Percentiles rank a stretch among this genome's conserved stretches.
Conservation (phyloP, 2,329 filamentous ascomycete species). For the Ophiostoma quercus region DNA sequence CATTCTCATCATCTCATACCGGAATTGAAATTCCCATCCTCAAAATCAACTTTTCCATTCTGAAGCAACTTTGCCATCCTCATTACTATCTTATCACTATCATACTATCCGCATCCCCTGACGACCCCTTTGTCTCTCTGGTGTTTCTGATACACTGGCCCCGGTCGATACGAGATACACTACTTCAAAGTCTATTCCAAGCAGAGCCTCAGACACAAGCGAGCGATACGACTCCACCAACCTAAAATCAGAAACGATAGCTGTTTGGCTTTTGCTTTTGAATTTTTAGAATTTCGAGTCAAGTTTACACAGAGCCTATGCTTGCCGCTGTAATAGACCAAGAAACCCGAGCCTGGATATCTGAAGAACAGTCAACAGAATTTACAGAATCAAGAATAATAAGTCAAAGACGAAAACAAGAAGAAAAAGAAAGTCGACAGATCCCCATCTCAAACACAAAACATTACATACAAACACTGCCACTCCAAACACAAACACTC, state of each 20-base stretch:
- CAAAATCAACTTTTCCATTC: constrained; percentile 18
- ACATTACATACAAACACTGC: constrained; percentile 6
- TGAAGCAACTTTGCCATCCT: constrained; percentile 17
- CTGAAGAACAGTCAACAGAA: background rate
- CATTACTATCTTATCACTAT: background rate
- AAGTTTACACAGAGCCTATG: constrained; percentile 30
- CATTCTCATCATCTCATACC: constrained; percentile 1
- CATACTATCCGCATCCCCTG: constrained; percentile 7
- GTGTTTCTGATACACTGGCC: constrained; percentile 9
- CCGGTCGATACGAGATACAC: constrained; percentile 6
- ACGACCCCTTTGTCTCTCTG: background rate
- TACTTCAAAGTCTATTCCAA: constrained; percentile 12
- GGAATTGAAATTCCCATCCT: constrained; percentile 6
- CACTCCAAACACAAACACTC: background rate
- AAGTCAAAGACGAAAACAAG: background rate
- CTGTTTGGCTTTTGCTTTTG: constrained; percentile 21
- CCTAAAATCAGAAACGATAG: constrained; percentile 22
- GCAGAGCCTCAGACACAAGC: constrained; percentile 20
- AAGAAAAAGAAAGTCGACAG: background rate
- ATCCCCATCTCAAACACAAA: background rate
- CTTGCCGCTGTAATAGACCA: constrained; percentile 45
- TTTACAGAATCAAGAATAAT: background rate
- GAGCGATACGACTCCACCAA: constrained; percentile 1
- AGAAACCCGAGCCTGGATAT: background rate
- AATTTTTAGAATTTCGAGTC: constrained; percentile 24